Evolutionary conservation across 2,329 filamentous ascomycete genomes (phyloP), one percentile per base, ranked within the genome.

Genomic region (Curvularia spicifera): DNA sequence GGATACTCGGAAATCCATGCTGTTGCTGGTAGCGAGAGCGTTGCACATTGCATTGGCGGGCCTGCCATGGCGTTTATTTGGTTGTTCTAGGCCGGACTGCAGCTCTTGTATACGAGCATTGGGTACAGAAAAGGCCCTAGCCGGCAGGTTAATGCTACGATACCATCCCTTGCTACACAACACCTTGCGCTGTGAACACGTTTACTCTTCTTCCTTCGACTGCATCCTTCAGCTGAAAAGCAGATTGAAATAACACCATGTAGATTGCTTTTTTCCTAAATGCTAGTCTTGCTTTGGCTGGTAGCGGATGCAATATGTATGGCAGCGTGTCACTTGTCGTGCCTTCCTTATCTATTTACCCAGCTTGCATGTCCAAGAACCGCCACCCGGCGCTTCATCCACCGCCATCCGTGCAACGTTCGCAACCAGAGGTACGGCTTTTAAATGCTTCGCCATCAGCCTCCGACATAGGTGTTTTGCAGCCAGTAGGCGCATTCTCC

Each of bases 271-370:
- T 15, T 26, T 24, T n/a, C 5, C 37, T 42, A n/a, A 13, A n/a
- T 37, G 10, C 22, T 29, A 37, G 26, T 15, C n/a, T 29, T 26
- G 22, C 4, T 20, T 20, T 18, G 29, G 40, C 18, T n/a, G 33
- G 35, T 40, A 35, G 47, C 24, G 24, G 22, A 33, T 28, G n/a
- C 47, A 50, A 29, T 29, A 40, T 40, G 35, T 13, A 50, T 18
- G 22, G 35, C 20, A 39, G 37, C 18, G 37, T 43, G 28, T 45
- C 9, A 28, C 51, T 28, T 46, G 44, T 55, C 43, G 51, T 45
- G 37, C 18, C 44, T 46, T 48, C 44, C 51, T 40, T 46, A 56
- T 51, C 45, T 45, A 61, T 61, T 53, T 61, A 61, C 20, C 56
- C 59, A 61, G 35, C 37, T 47, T 29, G 39, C 53, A 37, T 39